phyloP scores from a whole-genome alignment of 2,329 filamentous ascomycete genomes.

The Endothia cerciana region DNA sequence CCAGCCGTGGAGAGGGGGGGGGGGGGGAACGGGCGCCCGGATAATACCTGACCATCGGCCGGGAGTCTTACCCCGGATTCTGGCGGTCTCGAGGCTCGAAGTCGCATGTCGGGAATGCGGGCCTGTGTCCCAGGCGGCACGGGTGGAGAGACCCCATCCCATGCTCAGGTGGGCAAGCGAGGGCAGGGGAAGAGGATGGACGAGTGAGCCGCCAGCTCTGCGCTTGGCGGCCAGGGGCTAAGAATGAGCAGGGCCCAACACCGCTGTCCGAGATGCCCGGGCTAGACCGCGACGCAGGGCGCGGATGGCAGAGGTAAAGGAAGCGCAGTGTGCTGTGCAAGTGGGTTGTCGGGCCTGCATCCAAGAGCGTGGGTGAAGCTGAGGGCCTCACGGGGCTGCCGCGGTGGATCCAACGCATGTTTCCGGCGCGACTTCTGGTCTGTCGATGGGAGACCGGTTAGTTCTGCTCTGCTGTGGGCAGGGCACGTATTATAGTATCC shows the following conservation, averaged over 20 bases:
- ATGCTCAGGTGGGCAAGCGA: slow-evolving; percentile 5
- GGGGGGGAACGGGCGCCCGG: too few species aligned
- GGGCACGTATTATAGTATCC: neutral
- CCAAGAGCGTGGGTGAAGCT: neutral
- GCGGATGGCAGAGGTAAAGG: neutral
- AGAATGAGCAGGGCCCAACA: neutral
- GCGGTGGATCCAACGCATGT: neutral
- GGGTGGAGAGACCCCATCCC: slow-evolving; percentile 13
- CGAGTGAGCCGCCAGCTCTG: slow-evolving; percentile 2
- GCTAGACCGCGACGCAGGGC: neutral
- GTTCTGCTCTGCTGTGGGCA: neutral
- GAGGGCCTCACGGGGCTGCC: neutral
- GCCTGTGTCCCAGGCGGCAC: slow-evolving; percentile 28
- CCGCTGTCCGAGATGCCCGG: neutral
- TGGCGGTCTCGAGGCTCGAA: slow-evolving; percentile 1
- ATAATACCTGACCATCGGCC: slow-evolving; percentile 18
- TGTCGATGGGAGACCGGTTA: neutral
- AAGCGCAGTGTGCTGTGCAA: neutral
- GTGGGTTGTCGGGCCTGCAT: slow-evolving; percentile 6
- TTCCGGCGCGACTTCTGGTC: neutral
- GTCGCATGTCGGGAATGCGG: slow-evolving; percentile 22
- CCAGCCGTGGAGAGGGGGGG: neutral
- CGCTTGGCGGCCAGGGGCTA: neutral
- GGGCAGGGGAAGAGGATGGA: slow-evolving; percentile 1
- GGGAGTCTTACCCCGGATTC: slow-evolving; percentile 27